Base-by-base conservation (phyloP, 768 basidiomycete species). In the Clathrus columnatus region DNA sequence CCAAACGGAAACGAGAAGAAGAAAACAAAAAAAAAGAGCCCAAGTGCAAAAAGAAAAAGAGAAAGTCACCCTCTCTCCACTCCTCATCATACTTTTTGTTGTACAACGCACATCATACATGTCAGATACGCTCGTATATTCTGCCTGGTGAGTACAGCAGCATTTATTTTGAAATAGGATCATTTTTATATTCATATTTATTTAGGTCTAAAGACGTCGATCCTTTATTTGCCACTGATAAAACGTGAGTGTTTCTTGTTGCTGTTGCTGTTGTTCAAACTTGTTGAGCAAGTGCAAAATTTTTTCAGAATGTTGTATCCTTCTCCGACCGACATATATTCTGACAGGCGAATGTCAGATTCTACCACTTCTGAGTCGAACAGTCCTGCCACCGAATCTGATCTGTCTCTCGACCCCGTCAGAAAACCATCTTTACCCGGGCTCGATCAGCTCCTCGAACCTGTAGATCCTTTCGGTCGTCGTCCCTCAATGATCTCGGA, bases 321-420 rank as follows among this genome's bases (percentile, higher is more conserved):
- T 57, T 65, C 71, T 50, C 72, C 76, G 46, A 62, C 74, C 59
- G 80, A 77, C 67, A 63, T 79, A 68, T 81, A 85, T 78, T 66
- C 74, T 59, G 66, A 67, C 32, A 77, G 86, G 64, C 84, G 86
- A 65, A 88, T 90, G 87, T 88, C 87, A 69, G 76, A 78, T 67
- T 86, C 84, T 60, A 83, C 49, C 29, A 47, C 53, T 6, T 42
- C 30, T 4, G 56, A 52, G 11, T 44, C 50, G 2, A 46, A 23
- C 56, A 42, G 30, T 29, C 56, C 56, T n/a, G 23, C 43, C 51
- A 52, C 56, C 2, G 56, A 52, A 24, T 41, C 49, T 7, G 50
- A 52, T 36, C 21, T 50, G 21, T 16, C 54, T 29, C n/a, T 44
- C 56, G 50, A 52, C 50, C 20, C 51, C 14, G 21, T 21, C 30